Percentiles rank a stretch among this genome's conserved stretches.
Conservation (phyloP, 192 early-diverging fungal species). For the Backusella sp. region DNA sequence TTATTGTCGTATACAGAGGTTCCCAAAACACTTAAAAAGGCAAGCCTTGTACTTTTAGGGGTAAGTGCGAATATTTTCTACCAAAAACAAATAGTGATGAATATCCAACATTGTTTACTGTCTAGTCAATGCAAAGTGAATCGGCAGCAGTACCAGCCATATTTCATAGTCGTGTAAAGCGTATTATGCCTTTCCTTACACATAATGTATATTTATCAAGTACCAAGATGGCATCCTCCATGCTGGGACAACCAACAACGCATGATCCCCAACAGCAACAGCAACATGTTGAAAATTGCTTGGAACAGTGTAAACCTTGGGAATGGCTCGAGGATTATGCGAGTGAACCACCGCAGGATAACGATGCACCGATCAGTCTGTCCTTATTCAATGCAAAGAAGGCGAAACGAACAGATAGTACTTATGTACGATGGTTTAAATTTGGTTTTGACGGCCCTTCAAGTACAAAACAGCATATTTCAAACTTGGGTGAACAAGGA, state of each 20-base stretch:
- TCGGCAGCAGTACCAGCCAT: conserved; percentile 41
- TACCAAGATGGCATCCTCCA: conserved; percentile 32
- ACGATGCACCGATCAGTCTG: conserved; percentile 35
- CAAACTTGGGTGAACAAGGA: neutral
- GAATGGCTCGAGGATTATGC: conserved; percentile 56
- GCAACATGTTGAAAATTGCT: conserved; percentile 19
- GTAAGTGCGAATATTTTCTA: conserved; percentile 19
- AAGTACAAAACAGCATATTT: neutral
- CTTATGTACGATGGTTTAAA: conserved; percentile 37
- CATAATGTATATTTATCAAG: conserved; percentile 55
- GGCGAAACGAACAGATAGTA: conserved; percentile 22
- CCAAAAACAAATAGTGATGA: too few species aligned
- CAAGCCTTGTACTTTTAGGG: conserved; percentile 38
- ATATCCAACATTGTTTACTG: neutral
- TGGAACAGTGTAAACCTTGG: conserved; percentile 50
- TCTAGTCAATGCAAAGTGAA: conserved; percentile 24
- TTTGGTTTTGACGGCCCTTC: conserved; percentile 21
- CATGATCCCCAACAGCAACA: conserved; percentile 19
- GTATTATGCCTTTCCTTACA: conserved; percentile 52
- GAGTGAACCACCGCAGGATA: conserved; percentile 38
- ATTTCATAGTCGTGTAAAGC: conserved; percentile 47
- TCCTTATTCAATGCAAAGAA: conserved; percentile 31
- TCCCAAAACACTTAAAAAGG: conserved; percentile 43
- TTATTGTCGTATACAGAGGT: conserved; percentile 20
- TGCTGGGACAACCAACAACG: conserved; percentile 14